phyloP scores from a whole-genome alignment of 2,329 filamentous ascomycete genomes.

The Nothopassalora personata region DNA sequence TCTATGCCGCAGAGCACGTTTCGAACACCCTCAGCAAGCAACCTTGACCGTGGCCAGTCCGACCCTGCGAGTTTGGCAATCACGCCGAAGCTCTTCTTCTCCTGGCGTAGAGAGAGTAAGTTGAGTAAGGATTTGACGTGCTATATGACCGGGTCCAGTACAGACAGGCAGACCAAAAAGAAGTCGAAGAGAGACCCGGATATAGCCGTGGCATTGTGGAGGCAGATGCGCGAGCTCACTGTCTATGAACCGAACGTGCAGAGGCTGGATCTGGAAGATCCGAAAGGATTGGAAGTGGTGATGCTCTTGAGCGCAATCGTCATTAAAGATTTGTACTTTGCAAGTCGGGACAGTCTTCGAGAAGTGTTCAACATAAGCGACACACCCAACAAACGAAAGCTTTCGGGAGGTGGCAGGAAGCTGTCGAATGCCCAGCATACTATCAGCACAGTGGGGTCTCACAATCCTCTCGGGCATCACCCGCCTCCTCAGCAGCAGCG shows the following conservation, averaged over 20 bases:
- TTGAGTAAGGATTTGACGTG: slow-evolving; percentile 84
- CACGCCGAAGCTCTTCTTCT: slow-evolving; percentile 73
- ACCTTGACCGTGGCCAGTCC: slow-evolving; percentile 66
- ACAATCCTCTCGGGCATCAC: slow-evolving; percentile 16
- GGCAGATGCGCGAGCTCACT: slow-evolving; percentile 68
- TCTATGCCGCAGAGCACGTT: slow-evolving; percentile 85
- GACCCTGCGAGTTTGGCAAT: slow-evolving; percentile 50
- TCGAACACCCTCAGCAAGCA: slow-evolving; percentile 69
- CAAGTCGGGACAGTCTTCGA: slow-evolving; percentile 48
- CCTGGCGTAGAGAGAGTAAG: slow-evolving; percentile 83
- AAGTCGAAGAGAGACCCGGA: slow-evolving; percentile 80
- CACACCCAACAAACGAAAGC: slow-evolving; percentile 29
- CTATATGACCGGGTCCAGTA: slow-evolving; percentile 73
- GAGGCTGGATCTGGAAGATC: slow-evolving; percentile 86
- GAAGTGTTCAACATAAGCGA: slow-evolving; percentile 74
- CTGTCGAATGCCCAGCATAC: slow-evolving; percentile 24
- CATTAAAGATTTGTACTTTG: slow-evolving; percentile 58
- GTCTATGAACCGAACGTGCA: slow-evolving; percentile 91
- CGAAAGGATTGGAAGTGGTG: slow-evolving; percentile 84
- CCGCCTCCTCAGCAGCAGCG: slow-evolving; percentile 7
- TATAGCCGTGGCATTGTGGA: slow-evolving; percentile 88
- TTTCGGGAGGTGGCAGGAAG: slow-evolving; percentile 21
- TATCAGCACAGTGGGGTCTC: slow-evolving; percentile 16
- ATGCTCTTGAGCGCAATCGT: slow-evolving; percentile 58
- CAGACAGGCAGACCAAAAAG: slow-evolving; percentile 59